A percentile compares a stretch with the other conserved stretches of the same genome.
phyloP scores from a whole-genome alignment of 2,329 filamentous ascomycete genomes.

The Fusarium sulawesiense region DNA sequence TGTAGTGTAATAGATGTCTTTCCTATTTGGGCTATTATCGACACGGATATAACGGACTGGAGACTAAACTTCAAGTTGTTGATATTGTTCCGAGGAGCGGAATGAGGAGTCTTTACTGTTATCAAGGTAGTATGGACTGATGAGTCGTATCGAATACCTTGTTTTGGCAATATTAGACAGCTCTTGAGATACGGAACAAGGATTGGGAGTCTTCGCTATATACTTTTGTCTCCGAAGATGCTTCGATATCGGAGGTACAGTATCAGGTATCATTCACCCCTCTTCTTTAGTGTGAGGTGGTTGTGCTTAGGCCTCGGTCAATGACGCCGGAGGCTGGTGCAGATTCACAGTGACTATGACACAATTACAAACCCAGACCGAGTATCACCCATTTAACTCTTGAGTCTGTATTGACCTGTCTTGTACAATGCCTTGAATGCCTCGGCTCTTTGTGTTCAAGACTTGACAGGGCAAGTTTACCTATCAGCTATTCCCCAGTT shows the following conservation, averaged over 20 bases:
- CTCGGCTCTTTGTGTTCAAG: background rate
- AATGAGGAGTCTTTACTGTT: background rate
- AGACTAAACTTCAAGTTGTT: conserved; percentile 10
- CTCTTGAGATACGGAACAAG: conserved; percentile 9
- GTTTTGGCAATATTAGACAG: background rate
- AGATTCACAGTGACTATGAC: background rate
- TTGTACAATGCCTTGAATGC: background rate
- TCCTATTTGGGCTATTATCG: conserved; percentile 9
- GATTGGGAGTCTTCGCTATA: background rate
- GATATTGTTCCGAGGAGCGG: background rate
- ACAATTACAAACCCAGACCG: background rate
- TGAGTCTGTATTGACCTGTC: background rate
- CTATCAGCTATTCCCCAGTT: background rate
- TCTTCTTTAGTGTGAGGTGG: background rate
- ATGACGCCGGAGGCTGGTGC: background rate
- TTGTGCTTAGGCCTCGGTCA: background rate
- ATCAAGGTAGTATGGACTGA: conserved; percentile 19
- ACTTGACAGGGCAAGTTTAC: background rate
- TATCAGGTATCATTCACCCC: background rate
- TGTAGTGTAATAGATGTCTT: conserved; percentile 16
- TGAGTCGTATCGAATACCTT: background rate
- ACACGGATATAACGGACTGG: background rate
- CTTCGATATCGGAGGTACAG: background rate
- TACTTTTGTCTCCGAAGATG: conserved; percentile 7
- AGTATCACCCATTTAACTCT: background rate